Base-by-base conservation (phyloP, 148 eudicot genomes). In the Selenicereus undatus region DNA sequence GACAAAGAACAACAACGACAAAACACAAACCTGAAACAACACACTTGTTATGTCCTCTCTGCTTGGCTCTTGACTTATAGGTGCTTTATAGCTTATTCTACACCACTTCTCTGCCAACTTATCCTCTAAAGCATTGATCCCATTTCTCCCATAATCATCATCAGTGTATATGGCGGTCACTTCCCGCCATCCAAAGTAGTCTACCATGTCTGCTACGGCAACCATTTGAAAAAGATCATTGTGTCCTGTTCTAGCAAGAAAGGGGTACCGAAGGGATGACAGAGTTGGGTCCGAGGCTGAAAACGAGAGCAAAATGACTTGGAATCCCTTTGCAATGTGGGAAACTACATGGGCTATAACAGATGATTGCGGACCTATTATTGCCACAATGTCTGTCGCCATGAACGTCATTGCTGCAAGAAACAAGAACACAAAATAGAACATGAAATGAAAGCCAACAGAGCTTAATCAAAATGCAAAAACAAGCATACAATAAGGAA, bases 311-410 rank as follows among this genome's bases (percentile, higher is more conserved):
- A 91, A 82, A 20, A 93, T 93, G 30, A 91, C 91, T 81, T 86
- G 91, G 20, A 91, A 89, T 81, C 88, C 95, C 27, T 87, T 86
- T 9, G 88, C 89, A 58, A 91, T 56, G 74, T 87, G 74, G 5
- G 87, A 74, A 54, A 91, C 71, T 36, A 84, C 86, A 81, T 90
- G 91, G 69, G 95, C 91, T 30, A 82, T 79, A 9, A 75, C 93
- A 32, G 95, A 90, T 60, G 90, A 86, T 71, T 91, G 95, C 32
- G 95, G 95, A 26, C 93, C 95, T 56, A 94, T 86, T 56, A 90
- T 87, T 62, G 97, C 97, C 73, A 92, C 89, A 0, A 84, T 82
- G 13, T 91, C 88, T 17, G 69, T 81, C 85, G 84, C 96, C 90
- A 94, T 88, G 78, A 91, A 81, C 80, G 85, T 84, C 86, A 94